Evolutionary conservation across 2,329 filamentous ascomycete genomes (phyloP).

Genomic region (Phyllachora maydis): DNA sequence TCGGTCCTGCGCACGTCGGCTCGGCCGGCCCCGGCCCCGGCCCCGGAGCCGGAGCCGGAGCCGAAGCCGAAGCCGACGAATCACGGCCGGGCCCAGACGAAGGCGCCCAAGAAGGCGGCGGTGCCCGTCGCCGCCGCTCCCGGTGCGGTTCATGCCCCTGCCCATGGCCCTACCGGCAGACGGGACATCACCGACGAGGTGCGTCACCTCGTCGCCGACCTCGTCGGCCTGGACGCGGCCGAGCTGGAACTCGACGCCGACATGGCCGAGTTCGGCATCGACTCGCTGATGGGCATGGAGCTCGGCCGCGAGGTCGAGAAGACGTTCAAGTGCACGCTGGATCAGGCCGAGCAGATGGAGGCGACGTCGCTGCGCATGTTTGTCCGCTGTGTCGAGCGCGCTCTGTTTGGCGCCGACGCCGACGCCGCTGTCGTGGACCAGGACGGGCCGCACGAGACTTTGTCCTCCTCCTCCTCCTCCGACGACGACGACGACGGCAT

Average conservation of each 20-base stretch:
- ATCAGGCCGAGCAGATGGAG: neutral
- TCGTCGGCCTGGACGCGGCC: conserved; percentile 11
- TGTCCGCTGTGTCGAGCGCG: neutral
- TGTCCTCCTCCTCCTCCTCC: neutral
- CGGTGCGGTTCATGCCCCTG: conserved; percentile 19
- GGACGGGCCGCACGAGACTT: neutral
- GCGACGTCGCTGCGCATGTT: neutral
- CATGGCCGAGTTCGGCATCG: conserved; percentile 23
- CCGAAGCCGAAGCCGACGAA: conserved; percentile 3
- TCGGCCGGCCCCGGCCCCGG: neutral
- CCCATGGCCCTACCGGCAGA: conserved; percentile 10
- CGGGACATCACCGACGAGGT: conserved; percentile 12
- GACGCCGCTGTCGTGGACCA: neutral
- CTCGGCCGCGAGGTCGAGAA: conserved; percentile 18
- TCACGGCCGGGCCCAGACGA: no score
- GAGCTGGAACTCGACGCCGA: conserved; percentile 15
- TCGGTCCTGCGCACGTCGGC: no score
- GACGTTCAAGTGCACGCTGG: conserved; percentile 12
- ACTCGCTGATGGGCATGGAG: conserved; percentile 28
- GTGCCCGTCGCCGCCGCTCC: no score
- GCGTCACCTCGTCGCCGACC: conserved; percentile 11
- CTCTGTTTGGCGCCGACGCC: neutral
- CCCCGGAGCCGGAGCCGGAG: neutral
- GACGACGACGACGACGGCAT: neutral
- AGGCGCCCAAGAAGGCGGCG: no score